Conservation (phyloP, 768 basidiomycete species). For the Rickenella mellea region DNA sequence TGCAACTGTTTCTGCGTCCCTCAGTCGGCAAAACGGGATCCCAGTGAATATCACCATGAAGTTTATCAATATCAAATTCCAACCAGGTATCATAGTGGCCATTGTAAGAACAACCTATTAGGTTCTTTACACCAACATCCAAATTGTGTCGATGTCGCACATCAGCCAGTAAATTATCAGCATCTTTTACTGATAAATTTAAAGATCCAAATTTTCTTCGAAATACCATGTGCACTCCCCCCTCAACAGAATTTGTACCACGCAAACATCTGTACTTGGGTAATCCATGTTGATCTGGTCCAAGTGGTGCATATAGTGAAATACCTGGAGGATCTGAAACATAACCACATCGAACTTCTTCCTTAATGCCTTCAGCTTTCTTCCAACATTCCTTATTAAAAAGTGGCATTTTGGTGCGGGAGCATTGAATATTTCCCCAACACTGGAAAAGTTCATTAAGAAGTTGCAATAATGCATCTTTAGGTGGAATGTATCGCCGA, state of each 20-base stretch:
- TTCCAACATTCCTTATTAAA: slow-evolving; percentile 23
- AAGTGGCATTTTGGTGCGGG: slow-evolving; percentile 16
- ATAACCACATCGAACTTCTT: slow-evolving; percentile 16
- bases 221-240: slow-evolving; percentile 24
- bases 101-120: slow-evolving; percentile 13
- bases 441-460: slow-evolving; percentile 19
- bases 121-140: slow-evolving; percentile 13
- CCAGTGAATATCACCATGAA: too few species aligned
- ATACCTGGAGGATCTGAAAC: slow-evolving; percentile 24
- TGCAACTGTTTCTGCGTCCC: slow-evolving; percentile 1
- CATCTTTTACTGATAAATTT: slow-evolving; percentile 14
- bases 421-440: slow-evolving; percentile 26
- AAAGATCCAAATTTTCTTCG: slow-evolving; percentile 9
- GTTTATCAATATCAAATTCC: too few species aligned
- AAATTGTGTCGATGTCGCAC: slow-evolving; percentile 19
- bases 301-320: slow-evolving; percentile 11
- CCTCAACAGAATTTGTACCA: slow-evolving; percentile 25
- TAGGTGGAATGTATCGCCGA: slow-evolving; percentile 21
- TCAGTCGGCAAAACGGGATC: slow-evolving; percentile 7
- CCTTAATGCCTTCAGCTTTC: slow-evolving; percentile 18
- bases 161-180: slow-evolving; percentile 14
- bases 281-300: slow-evolving; percentile 11
- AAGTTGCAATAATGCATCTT: slow-evolving; percentile 17
- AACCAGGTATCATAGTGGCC: slow-evolving; percentile 18
- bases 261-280: slow-evolving; percentile 10